These are phyloP conservation scores for Trametes cingulata DNA, from an alignment of 768 basidiomycete genomes.

Conservation along the genomic window DNA sequence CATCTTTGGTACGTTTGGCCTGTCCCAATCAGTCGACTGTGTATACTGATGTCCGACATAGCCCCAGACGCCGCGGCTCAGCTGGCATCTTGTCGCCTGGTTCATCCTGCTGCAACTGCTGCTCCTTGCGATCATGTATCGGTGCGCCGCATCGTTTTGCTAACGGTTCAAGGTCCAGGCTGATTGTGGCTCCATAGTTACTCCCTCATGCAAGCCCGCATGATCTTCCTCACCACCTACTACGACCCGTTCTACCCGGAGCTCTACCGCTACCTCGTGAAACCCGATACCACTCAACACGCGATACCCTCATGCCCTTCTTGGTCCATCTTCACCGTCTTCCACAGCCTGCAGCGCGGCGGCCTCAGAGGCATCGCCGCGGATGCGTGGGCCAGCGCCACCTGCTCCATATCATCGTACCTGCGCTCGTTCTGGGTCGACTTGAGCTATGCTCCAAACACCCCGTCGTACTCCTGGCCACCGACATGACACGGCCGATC, in stretches of 20 bases:
- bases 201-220: constrained; percentile 47
- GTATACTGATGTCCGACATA: too few relatives aligned
- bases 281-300: constrained; percentile 43
- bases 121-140: constrained; percentile 54
- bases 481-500: constrained; percentile 14
- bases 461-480: constrained; percentile 10
- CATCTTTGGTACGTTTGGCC: constrained; percentile 37
- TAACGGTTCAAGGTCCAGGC: neutral
- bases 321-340: constrained; percentile 40
- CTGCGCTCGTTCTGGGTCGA: constrained; percentile 42
- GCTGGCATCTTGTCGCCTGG: constrained; percentile 33
- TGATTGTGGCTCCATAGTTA: constrained; percentile 38
- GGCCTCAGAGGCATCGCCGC: constrained; percentile 41
- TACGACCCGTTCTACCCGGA: constrained; percentile 80
- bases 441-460: constrained; percentile 29
- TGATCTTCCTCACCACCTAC: constrained; percentile 70
- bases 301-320: constrained; percentile 37
- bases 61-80: neutral
- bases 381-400: constrained; percentile 42
- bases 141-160: constrained; percentile 40
- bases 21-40: neutral
- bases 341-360: constrained; percentile 40
- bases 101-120: constrained; percentile 47
- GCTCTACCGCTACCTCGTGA: constrained; percentile 51
- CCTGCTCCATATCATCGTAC: constrained; percentile 36